Conservation (phyloP, 495 filamentous ascomycete species). For the Aspergillus avenaceus region DNA sequence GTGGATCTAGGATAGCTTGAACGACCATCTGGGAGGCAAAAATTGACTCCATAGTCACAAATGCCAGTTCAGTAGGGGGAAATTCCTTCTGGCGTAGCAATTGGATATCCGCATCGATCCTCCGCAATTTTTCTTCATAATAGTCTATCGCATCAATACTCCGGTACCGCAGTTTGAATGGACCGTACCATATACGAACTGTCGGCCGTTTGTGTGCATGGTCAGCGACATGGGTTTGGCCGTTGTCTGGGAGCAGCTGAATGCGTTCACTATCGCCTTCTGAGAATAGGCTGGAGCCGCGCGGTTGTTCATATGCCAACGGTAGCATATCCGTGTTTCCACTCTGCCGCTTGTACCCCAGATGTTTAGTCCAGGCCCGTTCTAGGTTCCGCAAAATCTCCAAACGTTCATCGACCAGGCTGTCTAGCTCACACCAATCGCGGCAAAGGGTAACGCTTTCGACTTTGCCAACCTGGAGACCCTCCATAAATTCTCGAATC, state of each 20-base stretch:
- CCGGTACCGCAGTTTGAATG: constrained; percentile 64
- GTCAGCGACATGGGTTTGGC: constrained; percentile 30
- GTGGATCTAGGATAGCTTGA: constrained; percentile 86
- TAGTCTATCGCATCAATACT: constrained; percentile 90
- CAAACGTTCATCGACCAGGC: constrained; percentile 64
- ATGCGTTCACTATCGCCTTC: constrained; percentile 45
- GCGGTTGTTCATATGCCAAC: constrained; percentile 45
- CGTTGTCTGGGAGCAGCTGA: constrained; percentile 48
- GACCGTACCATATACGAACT: constrained; percentile 74
- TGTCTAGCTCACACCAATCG: constrained; percentile 82
- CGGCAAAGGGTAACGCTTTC: constrained; percentile 83
- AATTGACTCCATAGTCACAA: constrained; percentile 95
- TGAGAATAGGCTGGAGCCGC: constrained; percentile 22
- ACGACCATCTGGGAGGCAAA: constrained; percentile 92
- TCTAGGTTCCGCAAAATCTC: constrained; percentile 69
- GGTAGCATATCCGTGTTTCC: constrained; percentile 48
- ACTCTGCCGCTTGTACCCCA: constrained; percentile 48
- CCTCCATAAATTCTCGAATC: constrained; percentile 84
- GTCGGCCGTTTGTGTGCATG: constrained; percentile 57
- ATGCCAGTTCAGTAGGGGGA: constrained; percentile 74
- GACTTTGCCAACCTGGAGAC: constrained; percentile 86
- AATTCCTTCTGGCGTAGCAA: constrained; percentile 71
- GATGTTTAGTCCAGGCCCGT: constrained; percentile 74
- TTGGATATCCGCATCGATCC: constrained; percentile 72
- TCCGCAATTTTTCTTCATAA: constrained; percentile 80